These are phyloP conservation scores for Rhodotorula toruloides DNA, from an alignment of 768 basidiomycete species.

Conservation along the genomic window DNA sequence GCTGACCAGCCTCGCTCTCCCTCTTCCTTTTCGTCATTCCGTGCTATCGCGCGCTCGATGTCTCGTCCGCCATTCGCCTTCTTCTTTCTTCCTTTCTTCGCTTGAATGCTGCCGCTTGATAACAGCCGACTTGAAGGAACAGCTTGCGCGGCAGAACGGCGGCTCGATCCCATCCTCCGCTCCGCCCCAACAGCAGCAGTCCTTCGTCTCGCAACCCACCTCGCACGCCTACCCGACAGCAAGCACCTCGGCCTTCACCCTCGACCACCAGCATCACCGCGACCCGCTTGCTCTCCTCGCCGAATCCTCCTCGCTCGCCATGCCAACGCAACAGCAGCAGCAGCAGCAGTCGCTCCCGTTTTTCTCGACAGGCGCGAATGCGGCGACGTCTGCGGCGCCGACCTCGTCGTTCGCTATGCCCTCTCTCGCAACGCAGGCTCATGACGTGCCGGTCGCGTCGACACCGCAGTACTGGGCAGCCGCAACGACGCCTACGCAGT, in stretches of 20 bases:
- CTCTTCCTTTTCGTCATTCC: too few relatives aligned
- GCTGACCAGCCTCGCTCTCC: too few relatives aligned
- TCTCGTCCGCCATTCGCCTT: too few relatives aligned
- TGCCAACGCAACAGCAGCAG: not conserved
- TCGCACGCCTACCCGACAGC: not conserved
- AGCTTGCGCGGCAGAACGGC: not conserved
- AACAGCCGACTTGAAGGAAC: conserved; percentile 3
- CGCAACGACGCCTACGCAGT: too few relatives aligned
- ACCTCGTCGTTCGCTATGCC: too few relatives aligned
- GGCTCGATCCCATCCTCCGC: not conserved
- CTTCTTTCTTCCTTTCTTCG: not conserved
- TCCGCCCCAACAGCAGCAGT: not conserved
- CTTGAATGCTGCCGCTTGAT: too few relatives aligned
- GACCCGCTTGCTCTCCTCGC: not conserved
- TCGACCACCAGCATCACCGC: not conserved
- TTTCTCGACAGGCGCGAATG: not conserved
- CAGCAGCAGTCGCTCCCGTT: not conserved
- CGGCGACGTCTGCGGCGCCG: too few relatives aligned
- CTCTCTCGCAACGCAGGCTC: too few relatives aligned
- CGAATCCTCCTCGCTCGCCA: not conserved
- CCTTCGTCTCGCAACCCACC: not conserved
- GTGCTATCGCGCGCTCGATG: too few relatives aligned
- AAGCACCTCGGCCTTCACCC: not conserved
- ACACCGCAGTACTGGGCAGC: too few relatives aligned
- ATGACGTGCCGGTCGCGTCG: too few relatives aligned